Evolutionary conservation across 225 moss, liverwort and hornwort species (phyloP), one percentile per base, ranked within the genome.

Genomic region (Climacium dendroides): DNA sequence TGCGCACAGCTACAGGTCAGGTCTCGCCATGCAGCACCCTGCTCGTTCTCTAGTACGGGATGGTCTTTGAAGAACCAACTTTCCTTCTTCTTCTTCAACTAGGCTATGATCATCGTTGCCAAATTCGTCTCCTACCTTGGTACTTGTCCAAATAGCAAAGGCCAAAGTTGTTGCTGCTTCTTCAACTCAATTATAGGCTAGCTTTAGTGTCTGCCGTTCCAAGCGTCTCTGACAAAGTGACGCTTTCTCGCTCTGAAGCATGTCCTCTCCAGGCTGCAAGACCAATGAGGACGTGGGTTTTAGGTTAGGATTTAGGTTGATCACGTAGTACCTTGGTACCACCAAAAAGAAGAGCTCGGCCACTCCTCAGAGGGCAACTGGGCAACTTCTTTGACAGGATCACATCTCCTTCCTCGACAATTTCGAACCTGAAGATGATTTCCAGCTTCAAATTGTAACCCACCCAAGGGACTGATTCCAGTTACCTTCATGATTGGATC

Each of bases 381-480:
- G 24, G 7, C 13, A 13, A 69, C 69, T 13, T 69, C 6, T 39
- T 14, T 41, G 41, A 41, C 71, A 7, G 10, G 10, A 29, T 72
- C 3, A 29, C 18, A 29, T 29, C 29, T 29, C 72, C 47, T 72
- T 47, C 47, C 29, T 73, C 30, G 18, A 73, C 47, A 73, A 19
- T 74, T 72, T 30, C 1, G 4, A 48, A 32, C 4, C 1, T 19
- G 7, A 74, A 74, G 74, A 45, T 73, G 74, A 48, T 74, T 30
- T 30, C 19, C 2, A 2, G 32, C 48, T 74, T 74, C 30, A 7
- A 19, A 74, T 32, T 48, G 48, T 30, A 19, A 30, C 30, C 0
- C 0, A 1, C 30, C 45, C 7, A 7, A 19, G 19, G 8, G 17
- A 19, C 19, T 2, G 19, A 73, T 4, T 47, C 11, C 2, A 29